These are phyloP conservation scores for Calonectria pseudoreteaudii DNA, from an alignment of 2,329 filamentous ascomycete species.

Conservation along the genomic window DNA sequence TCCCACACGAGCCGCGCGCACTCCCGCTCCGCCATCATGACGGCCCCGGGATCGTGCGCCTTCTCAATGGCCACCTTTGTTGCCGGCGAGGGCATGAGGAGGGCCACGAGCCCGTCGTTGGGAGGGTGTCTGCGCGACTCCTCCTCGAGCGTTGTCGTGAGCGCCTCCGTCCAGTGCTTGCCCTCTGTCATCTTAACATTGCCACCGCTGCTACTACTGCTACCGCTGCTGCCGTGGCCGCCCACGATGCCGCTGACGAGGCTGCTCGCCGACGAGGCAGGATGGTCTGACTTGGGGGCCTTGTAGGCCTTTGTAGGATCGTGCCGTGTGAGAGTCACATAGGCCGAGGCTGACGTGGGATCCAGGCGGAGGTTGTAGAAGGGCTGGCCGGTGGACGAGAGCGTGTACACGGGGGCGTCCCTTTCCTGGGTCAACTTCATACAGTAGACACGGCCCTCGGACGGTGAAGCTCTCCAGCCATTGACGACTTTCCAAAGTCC, in stretches of 20 bases:
- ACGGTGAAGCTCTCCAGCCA: slow-evolving; percentile 73
- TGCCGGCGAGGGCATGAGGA: slow-evolving; percentile 75
- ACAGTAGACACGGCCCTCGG: slow-evolving; percentile 70
- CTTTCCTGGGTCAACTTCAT: slow-evolving; percentile 66
- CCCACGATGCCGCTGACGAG: slow-evolving; percentile 48
- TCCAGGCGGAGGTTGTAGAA: slow-evolving; percentile 76
- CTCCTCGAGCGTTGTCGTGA: slow-evolving; percentile 70
- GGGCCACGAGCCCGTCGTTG: slow-evolving; percentile 73
- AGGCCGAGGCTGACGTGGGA: slow-evolving; percentile 72
- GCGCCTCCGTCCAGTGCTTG: slow-evolving; percentile 68
- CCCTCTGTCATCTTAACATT: slow-evolving; percentile 48
- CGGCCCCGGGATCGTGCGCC: slow-evolving; percentile 68
- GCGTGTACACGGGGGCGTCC: slow-evolving; percentile 74
- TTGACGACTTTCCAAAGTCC: slow-evolving; percentile 77
- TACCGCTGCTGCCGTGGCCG: slow-evolving; percentile 41
- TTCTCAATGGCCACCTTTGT: slow-evolving; percentile 72
- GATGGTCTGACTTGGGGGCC: slow-evolving; percentile 48
- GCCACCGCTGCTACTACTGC: slow-evolving; percentile 32
- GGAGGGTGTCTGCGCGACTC: slow-evolving; percentile 64
- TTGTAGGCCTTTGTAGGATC: slow-evolving; percentile 71
- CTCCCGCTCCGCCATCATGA: slow-evolving; percentile 74
- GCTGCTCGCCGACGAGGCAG: slow-evolving; percentile 40
- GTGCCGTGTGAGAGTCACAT: slow-evolving; percentile 69
- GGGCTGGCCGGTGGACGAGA: slow-evolving; percentile 70
- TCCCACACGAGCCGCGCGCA: slow-evolving; percentile 80